Percentiles rank a stretch among this genome's conserved stretches.
phyloP scores from a whole-genome alignment of 2,329 filamentous ascomycete genomes.

The Exophiala sp. region DNA sequence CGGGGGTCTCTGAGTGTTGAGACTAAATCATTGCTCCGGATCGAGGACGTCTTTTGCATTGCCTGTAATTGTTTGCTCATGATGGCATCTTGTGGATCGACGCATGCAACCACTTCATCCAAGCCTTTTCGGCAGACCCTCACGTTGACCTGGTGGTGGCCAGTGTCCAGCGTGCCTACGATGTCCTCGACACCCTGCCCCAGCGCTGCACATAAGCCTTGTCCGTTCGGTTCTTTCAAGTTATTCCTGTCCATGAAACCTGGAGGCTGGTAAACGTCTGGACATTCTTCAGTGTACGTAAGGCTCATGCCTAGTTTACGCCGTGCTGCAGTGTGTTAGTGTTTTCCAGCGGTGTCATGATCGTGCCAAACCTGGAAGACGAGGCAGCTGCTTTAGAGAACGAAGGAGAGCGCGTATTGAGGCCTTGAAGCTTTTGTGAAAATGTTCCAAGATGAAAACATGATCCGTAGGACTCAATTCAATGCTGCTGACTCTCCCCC shows the following conservation, averaged over 20 bases:
- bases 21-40: slow-evolving; percentile 14
- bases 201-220: slow-evolving; percentile 14
- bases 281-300: slow-evolving; percentile 40
- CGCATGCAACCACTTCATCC: not conserved
- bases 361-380: slow-evolving; percentile 37
- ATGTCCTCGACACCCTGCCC: slow-evolving; percentile 3
- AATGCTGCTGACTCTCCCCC: slow-evolving; percentile 32
- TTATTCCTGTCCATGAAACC: slow-evolving; percentile 20
- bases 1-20: slow-evolving; percentile 17
- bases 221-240: slow-evolving; percentile 4
- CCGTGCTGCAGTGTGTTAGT: slow-evolving; percentile 10
- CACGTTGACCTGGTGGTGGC: slow-evolving; percentile 15
- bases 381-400: slow-evolving; percentile 36
- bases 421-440: slow-evolving; percentile 39
- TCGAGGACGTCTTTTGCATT: slow-evolving; percentile 25
- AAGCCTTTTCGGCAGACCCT: slow-evolving; percentile 3
- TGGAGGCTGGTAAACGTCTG: slow-evolving; percentile 36
- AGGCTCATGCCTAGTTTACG: slow-evolving; percentile 42
- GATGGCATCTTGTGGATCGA: slow-evolving; percentile 16
- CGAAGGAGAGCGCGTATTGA: slow-evolving; percentile 40
- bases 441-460: slow-evolving; percentile 33
- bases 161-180: slow-evolving; percentile 15
- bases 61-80: slow-evolving; percentile 23
- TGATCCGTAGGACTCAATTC: slow-evolving; percentile 31
- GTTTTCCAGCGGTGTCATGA: not conserved